Conservation (phyloP, 176 grass and related monocot genomes). For the Aegilops tauschii region DNA sequence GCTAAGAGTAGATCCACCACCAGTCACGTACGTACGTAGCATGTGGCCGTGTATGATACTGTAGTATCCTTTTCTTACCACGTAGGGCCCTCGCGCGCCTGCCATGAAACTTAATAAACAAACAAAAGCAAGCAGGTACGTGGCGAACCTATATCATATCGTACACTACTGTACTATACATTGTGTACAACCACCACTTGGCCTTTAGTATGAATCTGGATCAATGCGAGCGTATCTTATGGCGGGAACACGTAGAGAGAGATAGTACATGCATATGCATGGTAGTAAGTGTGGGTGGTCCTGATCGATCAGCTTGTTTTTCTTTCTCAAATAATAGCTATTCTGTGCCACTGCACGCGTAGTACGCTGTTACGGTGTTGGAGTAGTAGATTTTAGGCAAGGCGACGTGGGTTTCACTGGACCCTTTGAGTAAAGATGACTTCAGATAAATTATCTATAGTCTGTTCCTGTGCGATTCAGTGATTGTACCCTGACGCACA, state of each 20-base stretch:
- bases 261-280: not conserved
- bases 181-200: not conserved
- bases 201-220: not conserved
- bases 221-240: not conserved
- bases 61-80: not conserved
- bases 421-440: not conserved
- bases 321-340: too few relatives aligned
- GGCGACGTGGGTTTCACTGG: not conserved
- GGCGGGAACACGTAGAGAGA: not conserved
- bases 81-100: not conserved
- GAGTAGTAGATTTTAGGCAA: not conserved
- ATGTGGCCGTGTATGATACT: conserved; percentile 1
- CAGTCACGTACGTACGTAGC: conserved; percentile 2
- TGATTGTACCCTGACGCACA: not conserved
- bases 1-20: not conserved
- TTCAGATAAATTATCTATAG: not conserved
- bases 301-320: too few relatives aligned
- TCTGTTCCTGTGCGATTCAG: not conserved
- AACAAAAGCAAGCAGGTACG: conserved; percentile 8
- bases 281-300: not conserved
- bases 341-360: too few relatives aligned
- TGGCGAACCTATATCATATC: not conserved
- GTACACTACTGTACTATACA: not conserved
- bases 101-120: conserved; percentile 34
- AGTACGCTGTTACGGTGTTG: too few relatives aligned